A percentile compares a stretch with the other conserved stretches of the same genome.
Conservation (phyloP, 169 alveolate species). For the Toxoplasma gondii region DNA sequence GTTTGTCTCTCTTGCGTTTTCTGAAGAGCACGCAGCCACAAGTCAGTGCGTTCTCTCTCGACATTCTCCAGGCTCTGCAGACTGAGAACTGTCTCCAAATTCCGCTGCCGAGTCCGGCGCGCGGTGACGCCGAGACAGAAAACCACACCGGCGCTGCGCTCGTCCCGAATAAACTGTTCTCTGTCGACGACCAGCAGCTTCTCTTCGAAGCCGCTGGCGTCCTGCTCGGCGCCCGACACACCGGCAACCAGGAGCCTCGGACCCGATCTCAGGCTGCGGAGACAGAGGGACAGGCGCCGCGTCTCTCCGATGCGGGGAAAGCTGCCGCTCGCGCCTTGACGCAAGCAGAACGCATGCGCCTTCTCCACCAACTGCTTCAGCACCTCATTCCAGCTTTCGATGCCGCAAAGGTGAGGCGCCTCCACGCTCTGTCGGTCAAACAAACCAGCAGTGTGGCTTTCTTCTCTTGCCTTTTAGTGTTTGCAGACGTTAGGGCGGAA, state of each 20-base stretch:
- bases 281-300: neutral
- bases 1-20: constrained; percentile 16
- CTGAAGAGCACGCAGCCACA: constrained; percentile 29
- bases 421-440: neutral
- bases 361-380: constrained; percentile 13
- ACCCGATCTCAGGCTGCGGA: neutral
- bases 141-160: neutral
- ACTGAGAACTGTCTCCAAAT: neutral
- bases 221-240: neutral
- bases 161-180: neutral
- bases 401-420: neutral
- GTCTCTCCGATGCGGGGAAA: neutral
- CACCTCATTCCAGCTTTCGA: constrained; percentile 16
- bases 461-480: no score
- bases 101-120: neutral
- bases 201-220: constrained; percentile 33
- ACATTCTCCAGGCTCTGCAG: constrained; percentile 6
- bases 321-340: neutral
- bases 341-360: neutral
- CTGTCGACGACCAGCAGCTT: constrained; percentile 29
- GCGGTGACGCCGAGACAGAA: neutral
- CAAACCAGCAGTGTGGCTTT: neutral
- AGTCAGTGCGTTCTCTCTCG: neutral
- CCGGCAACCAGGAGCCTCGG: neutral
- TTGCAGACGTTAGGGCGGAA: no score